These are phyloP conservation scores for Nicotiana undulata DNA, from an alignment of 257 asterid species.

Conservation along the genomic window DNA sequence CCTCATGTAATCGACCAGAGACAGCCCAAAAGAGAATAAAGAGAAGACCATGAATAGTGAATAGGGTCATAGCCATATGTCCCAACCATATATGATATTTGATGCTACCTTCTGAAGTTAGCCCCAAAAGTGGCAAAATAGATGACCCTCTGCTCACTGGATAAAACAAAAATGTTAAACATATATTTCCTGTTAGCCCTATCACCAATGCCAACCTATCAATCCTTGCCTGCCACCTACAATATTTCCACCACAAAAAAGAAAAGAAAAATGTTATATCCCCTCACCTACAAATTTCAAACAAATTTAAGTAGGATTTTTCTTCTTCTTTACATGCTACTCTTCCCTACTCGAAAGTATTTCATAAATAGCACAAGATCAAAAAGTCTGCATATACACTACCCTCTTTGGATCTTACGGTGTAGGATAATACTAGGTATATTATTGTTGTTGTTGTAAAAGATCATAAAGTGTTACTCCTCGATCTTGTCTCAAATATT, in stretches of 20 bases:
- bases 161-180: constrained; percentile 71
- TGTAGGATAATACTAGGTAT: too few relatives aligned
- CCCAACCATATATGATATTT: constrained; percentile 94
- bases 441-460: too few relatives aligned
- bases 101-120: constrained; percentile 73
- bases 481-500: too few relatives aligned
- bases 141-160: constrained; percentile 88
- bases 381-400: too few relatives aligned
- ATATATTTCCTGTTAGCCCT: constrained; percentile 79
- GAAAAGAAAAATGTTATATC: not conserved
- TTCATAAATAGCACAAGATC: too few relatives aligned
- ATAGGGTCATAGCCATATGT: constrained; percentile 58
- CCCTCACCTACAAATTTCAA: not conserved
- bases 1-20: constrained; percentile 70
- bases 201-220: constrained; percentile 74
- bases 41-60: constrained; percentile 61
- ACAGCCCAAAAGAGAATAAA: constrained; percentile 70
- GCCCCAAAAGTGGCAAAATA: constrained; percentile 66
- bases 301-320: not conserved
- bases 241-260: not conserved
- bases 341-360: too few relatives aligned
- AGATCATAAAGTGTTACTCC: too few relatives aligned
- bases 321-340: too few relatives aligned
- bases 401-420: too few relatives aligned
- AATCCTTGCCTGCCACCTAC: constrained; percentile 86